Conservation (phyloP, 345 rosid genomes). For the Fremontodendron californicum region DNA sequence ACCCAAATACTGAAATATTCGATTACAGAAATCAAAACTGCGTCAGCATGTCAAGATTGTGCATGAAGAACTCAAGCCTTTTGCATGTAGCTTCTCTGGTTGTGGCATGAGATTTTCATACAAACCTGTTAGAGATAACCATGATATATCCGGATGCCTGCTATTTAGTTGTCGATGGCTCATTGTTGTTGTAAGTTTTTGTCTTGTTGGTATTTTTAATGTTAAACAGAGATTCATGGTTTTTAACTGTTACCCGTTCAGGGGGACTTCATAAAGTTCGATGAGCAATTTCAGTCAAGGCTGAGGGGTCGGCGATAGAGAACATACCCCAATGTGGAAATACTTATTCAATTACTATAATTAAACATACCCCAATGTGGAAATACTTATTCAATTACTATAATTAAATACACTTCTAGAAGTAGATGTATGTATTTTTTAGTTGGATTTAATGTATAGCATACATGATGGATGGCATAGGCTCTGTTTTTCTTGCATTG, state of each 20-base stretch:
- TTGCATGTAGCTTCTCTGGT: conserved; percentile 45
- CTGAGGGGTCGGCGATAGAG: conserved; percentile 85
- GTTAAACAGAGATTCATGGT: not conserved
- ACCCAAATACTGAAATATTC: not conserved
- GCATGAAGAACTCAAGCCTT: conserved; percentile 51
- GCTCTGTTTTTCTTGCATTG: too few species aligned
- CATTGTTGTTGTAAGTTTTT: not conserved
- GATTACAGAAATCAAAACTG: conserved; percentile 63
- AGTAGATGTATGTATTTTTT: too few species aligned
- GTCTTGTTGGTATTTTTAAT: not conserved
- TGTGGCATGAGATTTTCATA: conserved; percentile 70
- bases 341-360: conserved; percentile 47
- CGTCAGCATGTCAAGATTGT: conserved; percentile 59
- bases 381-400: conserved; percentile 51
- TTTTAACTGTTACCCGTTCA: conserved; percentile 21
- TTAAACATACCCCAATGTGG: conserved; percentile 43
- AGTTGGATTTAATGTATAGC: too few species aligned
- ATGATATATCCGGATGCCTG: conserved; percentile 56
- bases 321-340: conserved; percentile 46
- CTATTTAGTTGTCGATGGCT: conserved; percentile 9
- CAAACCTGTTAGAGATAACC: conserved; percentile 75
- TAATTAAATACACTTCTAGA: too few species aligned
- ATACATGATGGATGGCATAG: too few species aligned
- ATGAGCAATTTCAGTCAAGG: conserved; percentile 55
- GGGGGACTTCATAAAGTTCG: conserved; percentile 73